Conservation (phyloP, 371 early-diverging fungal genomes). For the Lichtheimia hyalospora region DNA sequence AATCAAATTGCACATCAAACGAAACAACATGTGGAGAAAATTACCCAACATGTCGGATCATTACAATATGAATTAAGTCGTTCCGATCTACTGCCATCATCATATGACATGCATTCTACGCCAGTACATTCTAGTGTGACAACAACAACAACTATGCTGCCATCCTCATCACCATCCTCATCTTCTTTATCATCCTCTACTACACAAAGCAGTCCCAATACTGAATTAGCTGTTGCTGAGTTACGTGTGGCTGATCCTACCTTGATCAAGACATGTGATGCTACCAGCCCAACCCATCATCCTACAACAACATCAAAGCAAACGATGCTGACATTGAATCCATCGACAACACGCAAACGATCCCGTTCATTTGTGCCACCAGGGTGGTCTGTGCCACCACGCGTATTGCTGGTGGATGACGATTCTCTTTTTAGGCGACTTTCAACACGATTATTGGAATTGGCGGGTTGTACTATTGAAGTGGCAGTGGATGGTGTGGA, state of each 20-base stretch:
- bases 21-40: conserved; percentile 12
- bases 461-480: conserved; percentile 74
- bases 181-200: too few relatives aligned
- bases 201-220: too few relatives aligned
- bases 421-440: conserved; percentile 66
- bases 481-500: conserved; percentile 73
- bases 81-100: neutral
- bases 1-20: conserved; percentile 10
- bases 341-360: conserved; percentile 2
- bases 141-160: too few relatives aligned
- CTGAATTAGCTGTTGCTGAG: too few relatives aligned
- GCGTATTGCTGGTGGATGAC: conserved; percentile 76
- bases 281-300: neutral
- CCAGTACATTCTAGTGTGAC: too few relatives aligned
- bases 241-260: too few relatives aligned
- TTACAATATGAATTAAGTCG: conserved; percentile 6
- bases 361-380: conserved; percentile 7
- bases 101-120: neutral
- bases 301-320: neutral
- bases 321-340: neutral
- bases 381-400: conserved; percentile 66
- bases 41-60: conserved; percentile 9
- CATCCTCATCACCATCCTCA: too few relatives aligned
- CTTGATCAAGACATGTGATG: neutral
- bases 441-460: conserved; percentile 61